phyloP scores from a whole-genome alignment of 192 early-diverging fungal genomes.

The Coemansia aciculifera region DNA sequence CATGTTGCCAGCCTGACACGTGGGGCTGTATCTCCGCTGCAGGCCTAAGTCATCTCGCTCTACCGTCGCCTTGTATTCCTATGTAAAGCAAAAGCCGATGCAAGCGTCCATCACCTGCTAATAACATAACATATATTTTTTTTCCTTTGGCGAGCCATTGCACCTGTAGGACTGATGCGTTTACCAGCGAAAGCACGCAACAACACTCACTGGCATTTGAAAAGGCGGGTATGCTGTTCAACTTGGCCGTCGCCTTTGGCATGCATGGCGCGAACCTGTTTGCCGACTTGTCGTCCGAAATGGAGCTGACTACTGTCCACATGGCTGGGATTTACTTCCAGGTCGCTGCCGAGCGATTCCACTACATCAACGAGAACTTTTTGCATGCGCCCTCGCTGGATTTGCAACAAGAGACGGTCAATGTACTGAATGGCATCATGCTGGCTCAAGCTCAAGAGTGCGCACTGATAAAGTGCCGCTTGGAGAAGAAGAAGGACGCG shows the following conservation, averaged over 20 bases:
- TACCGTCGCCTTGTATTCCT: neutral
- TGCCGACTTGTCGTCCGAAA: slow-evolving; percentile 48
- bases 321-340: slow-evolving; percentile 89
- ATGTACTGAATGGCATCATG: slow-evolving; percentile 82
- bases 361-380: slow-evolving; percentile 98
- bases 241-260: slow-evolving; percentile 80
- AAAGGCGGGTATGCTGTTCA: slow-evolving; percentile 94
- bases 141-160: slow-evolving; percentile 12
- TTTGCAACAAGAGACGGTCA: slow-evolving; percentile 86
- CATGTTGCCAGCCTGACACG: slow-evolving; percentile 6
- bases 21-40: neutral
- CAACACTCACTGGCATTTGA: slow-evolving; percentile 97
- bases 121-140: neutral
- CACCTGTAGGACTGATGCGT: slow-evolving; percentile 75
- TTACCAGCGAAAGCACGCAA: slow-evolving; percentile 71
- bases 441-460: slow-evolving; percentile 95
- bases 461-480: slow-evolving; percentile 79
- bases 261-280: slow-evolving; percentile 48
- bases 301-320: slow-evolving; percentile 64
- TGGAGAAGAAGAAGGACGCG: slow-evolving; percentile 85
- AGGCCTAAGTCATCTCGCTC: neutral
- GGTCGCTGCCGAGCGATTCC: slow-evolving; percentile 89
- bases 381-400: slow-evolving; percentile 93
- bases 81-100: neutral
- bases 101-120: neutral